Evolutionary conservation across 1,284 basidiomycete genomes (phyloP), one percentile per base, ranked within the genome.

Genomic region (Rhodotorula sp.): DNA sequence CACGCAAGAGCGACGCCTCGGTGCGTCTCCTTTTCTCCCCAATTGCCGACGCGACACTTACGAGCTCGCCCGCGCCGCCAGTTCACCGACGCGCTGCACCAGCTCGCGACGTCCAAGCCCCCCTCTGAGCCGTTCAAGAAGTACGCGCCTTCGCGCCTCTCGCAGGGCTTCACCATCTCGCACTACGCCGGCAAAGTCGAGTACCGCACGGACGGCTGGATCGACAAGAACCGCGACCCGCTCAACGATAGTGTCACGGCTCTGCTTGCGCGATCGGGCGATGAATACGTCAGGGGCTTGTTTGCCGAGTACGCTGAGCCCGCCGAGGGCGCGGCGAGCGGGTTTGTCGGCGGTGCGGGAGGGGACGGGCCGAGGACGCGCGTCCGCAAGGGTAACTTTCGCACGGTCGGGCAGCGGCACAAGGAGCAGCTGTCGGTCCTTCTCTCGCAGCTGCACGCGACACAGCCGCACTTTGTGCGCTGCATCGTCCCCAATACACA

Each of bases 161-260:
- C 92, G 58, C 90, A 74, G 79, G 96, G 97, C 22, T 99, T 99
- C 84, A 89, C 94, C 73, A 88, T 99, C 70, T 89, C 93, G 76
- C 97, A 99, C 82, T 99, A 99, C 80, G 97, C 97, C 0, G 97
- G 94, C 61, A 90, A 90, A 72, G 97, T 99, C 79, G 95, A 98
- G 80, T 99, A 99, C 79, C 87, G 90, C 58, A 98, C 96, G 1
- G 90, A 94, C 53, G 92, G 94, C 17, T 99, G 97, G 97, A 85
- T 99, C 73, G 94, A 97, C 84, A 99, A 99, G 88, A 99, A 99
- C 86, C 97, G 97, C 83, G 97, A 99, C 80, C 97, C 97, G 0
- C 85, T 99, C 74, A 98, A 99, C 81, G 95, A 98, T 81, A 96
- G 98, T 80, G 86, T 99, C 54, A 93, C 93, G 0, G 89, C 93